phyloP scores from a whole-genome alignment of 2,329 filamentous ascomycete genomes.

The Monilinia polystroma region DNA sequence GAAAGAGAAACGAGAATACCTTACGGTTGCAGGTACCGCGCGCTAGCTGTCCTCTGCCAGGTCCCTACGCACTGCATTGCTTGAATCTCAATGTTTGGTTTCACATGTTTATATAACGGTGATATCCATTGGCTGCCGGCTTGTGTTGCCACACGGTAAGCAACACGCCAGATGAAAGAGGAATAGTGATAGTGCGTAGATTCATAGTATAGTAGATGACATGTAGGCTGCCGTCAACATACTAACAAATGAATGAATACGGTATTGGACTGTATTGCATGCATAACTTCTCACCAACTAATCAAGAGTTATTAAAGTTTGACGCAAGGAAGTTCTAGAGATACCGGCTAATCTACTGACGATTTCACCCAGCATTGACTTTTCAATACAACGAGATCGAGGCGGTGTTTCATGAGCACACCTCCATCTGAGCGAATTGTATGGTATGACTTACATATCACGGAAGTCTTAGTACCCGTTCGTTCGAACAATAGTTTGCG shows the following conservation, averaged over 20 bases:
- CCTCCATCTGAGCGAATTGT: neutral
- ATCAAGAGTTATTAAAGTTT: neutral
- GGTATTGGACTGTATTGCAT: neutral
- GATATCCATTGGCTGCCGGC: conserved; percentile 2
- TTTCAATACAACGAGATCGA: conserved; percentile 15
- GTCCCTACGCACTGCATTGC: neutral
- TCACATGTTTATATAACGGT: neutral
- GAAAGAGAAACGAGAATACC: neutral
- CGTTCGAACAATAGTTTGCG: neutral
- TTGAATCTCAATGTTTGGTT: conserved; percentile 9
- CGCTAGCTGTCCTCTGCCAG: conserved; percentile 10
- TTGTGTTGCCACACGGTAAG: neutral
- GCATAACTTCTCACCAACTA: neutral
- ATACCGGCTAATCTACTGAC: conserved; percentile 1
- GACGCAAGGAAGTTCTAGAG: neutral
- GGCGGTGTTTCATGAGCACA: conserved; percentile 12
- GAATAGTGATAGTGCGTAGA: neutral
- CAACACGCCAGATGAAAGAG: conserved; percentile 11
- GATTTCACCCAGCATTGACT: conserved; percentile 4
- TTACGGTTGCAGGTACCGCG: conserved; percentile 7
- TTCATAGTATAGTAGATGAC: conserved; percentile 4
- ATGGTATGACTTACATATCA: neutral
- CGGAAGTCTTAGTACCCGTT: conserved; percentile 1
- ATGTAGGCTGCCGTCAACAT: neutral
- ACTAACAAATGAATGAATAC: neutral